These are phyloP conservation scores for Globisporangium irregulare DNA, from an alignment of 352 stramenopile genomes.

Conservation along the genomic window DNA sequence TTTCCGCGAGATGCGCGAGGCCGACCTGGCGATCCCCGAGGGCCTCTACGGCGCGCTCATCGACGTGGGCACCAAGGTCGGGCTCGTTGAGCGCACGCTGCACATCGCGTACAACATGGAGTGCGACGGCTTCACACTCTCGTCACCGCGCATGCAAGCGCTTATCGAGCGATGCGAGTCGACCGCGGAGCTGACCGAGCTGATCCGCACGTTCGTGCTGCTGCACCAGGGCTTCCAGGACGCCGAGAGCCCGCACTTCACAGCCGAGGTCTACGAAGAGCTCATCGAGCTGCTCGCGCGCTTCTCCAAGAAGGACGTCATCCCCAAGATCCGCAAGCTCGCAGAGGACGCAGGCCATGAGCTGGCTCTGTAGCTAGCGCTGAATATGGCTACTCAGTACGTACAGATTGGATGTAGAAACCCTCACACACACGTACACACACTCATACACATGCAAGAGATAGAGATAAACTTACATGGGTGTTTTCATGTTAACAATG, in stretches of 20 bases:
- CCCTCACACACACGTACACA: background rate
- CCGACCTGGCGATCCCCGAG: constrained; percentile 42
- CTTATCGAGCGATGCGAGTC: constrained; percentile 48
- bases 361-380: constrained; percentile 7
- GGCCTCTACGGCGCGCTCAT: constrained; percentile 63
- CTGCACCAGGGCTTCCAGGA: constrained; percentile 50
- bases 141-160: constrained; percentile 42
- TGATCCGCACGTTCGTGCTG: constrained; percentile 60
- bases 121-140: constrained; percentile 64
- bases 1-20: constrained; percentile 45
- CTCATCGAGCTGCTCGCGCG: constrained; percentile 39
- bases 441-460: background rate
- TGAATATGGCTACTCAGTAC: background rate
- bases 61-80: constrained; percentile 48
- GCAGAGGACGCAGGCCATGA: constrained; percentile 25
- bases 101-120: constrained; percentile 84
- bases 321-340: constrained; percentile 40
- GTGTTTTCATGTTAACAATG: background rate
- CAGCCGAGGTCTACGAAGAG: constrained; percentile 54
- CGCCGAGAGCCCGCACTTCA: constrained; percentile 33
- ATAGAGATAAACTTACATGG: constrained; percentile 8
- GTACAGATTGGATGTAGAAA: background rate
- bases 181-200: constrained; percentile 45
- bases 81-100: constrained; percentile 65
- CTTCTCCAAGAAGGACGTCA: constrained; percentile 45